Percentiles rank a stretch among this genome's conserved stretches.
Conservation (phyloP, 768 basidiomycete genomes). For the Hydnum rufescens region DNA sequence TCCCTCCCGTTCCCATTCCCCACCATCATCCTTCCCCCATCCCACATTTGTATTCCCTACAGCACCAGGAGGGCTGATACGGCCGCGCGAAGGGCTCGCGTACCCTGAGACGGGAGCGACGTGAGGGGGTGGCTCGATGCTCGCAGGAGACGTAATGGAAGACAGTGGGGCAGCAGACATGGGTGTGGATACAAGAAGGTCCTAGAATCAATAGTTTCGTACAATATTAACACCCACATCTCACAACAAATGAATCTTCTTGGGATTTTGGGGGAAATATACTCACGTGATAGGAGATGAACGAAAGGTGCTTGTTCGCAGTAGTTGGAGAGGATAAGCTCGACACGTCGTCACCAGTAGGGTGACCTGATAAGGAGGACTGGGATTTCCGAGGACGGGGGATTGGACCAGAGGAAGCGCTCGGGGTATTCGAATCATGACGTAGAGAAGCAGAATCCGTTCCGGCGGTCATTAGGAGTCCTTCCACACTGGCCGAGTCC, state of each 20-base stretch:
- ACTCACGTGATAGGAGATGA: constrained; percentile 4
- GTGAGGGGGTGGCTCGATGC: not conserved
- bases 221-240: not conserved
- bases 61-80: not conserved
- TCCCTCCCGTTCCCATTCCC: constrained; percentile 3
- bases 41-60: not conserved
- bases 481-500: not conserved
- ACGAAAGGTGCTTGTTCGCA: not conserved
- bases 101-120: not conserved
- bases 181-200: not conserved
- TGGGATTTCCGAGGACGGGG: not conserved
- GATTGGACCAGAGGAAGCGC: not conserved
- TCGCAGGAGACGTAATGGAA: not conserved
- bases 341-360: not conserved
- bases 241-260: not conserved
- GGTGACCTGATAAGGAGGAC: not conserved
- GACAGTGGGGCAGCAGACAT: constrained; percentile 1
- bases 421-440: not conserved
- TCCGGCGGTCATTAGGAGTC: not conserved
- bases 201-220: constrained; percentile 1
- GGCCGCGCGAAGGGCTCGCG: not conserved
- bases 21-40: constrained; percentile 4
- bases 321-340: not conserved
- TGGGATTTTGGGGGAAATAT: not conserved
- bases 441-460: not conserved